Evolutionary conservation across 1,139 yeast genomes (phyloP), one percentile per base, ranked within the genome.

Genomic region (Candida pseudoviswanathii): DNA sequence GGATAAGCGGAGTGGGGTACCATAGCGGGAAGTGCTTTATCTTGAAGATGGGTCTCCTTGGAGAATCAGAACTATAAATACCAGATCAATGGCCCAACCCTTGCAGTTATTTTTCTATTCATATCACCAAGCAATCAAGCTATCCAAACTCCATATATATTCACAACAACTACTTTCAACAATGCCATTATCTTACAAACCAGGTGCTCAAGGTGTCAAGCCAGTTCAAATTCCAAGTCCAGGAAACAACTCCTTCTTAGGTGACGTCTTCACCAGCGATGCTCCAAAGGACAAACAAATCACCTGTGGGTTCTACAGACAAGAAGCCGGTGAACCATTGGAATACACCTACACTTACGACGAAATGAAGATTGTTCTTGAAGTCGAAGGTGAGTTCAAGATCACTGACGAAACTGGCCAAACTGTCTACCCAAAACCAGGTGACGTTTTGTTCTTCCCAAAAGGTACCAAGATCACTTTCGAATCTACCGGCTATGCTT

Each of bases 401-500:
- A 73, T 85, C 57, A 62, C 81, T 47, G 90, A 85, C 58, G 89
- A 82, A 67, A 75, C 81, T 46, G 89, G 89, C 11, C 71, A 73
- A 62, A 76, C 77, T 55, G 84, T 80, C 45, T 72, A 71, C 49
- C 86, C 77, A 50, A 67, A 75, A 52, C 85, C 85, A 50, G 87
- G 87, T 52, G 90, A 85, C 58, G 85, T 82, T n/a, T 77, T 85
- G 60, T 84, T 78, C 75, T 83, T 85, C 71, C 76, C 75, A 56
- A 82, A 82, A 64, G 89, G 89, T 30, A 71, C 83, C 52, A 84
- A 88, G 49, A 80, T 85, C 60, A 85, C 89, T 43, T 85, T 85
- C 61, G 76, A 79, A 60, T 79, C 86, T 53, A 78, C 84, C 50
- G 89, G 86, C 46, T 83, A 82, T 58, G 89, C 84, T 32, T 75